These are phyloP conservation scores for Starmerella scarabaei DNA, from an alignment of 805 yeast species.

Conservation along the genomic window DNA sequence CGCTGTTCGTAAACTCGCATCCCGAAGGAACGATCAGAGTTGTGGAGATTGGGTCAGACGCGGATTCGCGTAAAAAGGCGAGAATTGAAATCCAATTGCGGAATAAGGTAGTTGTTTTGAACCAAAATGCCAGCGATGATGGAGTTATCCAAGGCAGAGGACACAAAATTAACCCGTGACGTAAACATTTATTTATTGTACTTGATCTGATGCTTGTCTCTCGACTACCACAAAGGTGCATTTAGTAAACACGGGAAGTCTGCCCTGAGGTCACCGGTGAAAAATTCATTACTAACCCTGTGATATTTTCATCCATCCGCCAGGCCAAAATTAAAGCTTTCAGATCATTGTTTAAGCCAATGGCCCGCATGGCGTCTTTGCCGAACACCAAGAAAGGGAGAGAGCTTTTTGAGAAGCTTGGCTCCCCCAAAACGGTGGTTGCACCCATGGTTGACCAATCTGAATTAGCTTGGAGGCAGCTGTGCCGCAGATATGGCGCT, in stretches of 20 bases:
- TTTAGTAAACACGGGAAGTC: too few species aligned
- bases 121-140: background rate
- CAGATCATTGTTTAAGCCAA: background rate
- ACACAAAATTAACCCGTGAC: background rate
- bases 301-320: background rate
- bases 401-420: constrained; percentile 53
- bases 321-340: background rate
- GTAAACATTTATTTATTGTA: too few species aligned
- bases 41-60: background rate
- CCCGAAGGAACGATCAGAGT: constrained; percentile 7
- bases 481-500: constrained; percentile 83
- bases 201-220: too few species aligned
- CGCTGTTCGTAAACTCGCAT: background rate
- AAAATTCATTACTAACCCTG: background rate
- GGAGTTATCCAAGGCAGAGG: constrained; percentile 6
- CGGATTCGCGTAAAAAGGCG: background rate
- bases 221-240: too few species aligned
- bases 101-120: background rate
- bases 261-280: too few species aligned
- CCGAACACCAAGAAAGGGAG: constrained; percentile 38
- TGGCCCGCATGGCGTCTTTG: constrained; percentile 14
- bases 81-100: constrained; percentile 10
- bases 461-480: constrained; percentile 87
- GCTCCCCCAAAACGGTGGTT: constrained; percentile 68
- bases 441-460: constrained; percentile 99